Base-by-base conservation (phyloP, 148 eudicot species). In the Cornus controversa region DNA sequence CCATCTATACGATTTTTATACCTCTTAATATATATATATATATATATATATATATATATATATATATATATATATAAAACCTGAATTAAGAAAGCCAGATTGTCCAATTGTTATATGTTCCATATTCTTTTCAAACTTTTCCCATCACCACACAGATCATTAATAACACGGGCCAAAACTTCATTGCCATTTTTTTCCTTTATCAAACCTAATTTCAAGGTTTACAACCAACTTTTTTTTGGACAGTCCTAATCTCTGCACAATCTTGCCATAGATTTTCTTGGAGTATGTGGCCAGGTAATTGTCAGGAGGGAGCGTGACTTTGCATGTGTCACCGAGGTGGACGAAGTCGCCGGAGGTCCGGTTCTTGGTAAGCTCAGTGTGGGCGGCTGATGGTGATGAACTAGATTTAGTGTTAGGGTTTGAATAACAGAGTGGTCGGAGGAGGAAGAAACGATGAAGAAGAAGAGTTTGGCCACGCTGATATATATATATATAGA, bases 261-360 rank as follows among this genome's bases (percentile, higher is more conserved):
- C 89, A 29, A 96, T 91, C 80, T 90, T 96, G 4, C 99, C 99
- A 25, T 79, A 92, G 4, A 96, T 79, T 0, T 69, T 83, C 63
- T 80, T 84, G 11, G 97, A 90, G 76, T 90, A 96, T 11, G 89
- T 78, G 31, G 98, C 99, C 31, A 91, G 79, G 85, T 96, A 96
- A 77, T 96, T 96, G 70, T 96, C 99, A n/a, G 99, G 99, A 1
- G 99, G 99, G 7, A 96, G 90, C 13, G 97, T 93, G 62, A 96
- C 74, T 74, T 84, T 75, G 73, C 99, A 96, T 15, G 29, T 67
- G 54, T 77, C 84, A 0, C 76, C 77, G 25, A 93, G 77, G 68
- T 45, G 40, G 64, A 96, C 85, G 36, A 96, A 96, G n/a, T 86
- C 89, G 20, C 97, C 95, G 78, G 99, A 31, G 78, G 98, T 90